A percentile compares a stretch with the other conserved stretches of the same genome.
Evolutionary conservation across 2,329 filamentous ascomycete species (phyloP).

Genomic region (Colletotrichum chlorophyti): DNA sequence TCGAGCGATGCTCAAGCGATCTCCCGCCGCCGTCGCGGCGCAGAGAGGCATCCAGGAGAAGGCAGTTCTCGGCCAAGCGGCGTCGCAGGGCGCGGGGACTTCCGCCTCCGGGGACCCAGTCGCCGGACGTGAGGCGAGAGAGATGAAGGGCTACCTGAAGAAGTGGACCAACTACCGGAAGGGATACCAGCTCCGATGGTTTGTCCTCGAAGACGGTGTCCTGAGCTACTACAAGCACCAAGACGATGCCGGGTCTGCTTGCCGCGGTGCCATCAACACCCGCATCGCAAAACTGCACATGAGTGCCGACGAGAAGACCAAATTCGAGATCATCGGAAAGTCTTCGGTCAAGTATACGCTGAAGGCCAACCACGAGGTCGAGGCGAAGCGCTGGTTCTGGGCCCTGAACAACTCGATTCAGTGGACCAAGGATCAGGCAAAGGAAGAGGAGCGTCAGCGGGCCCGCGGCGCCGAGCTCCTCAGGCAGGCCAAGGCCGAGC

Average conservation of each 20-base stretch:
- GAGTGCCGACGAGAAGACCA: slow-evolving; percentile 96
- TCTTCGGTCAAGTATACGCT: slow-evolving; percentile 98
- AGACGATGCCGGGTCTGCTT: slow-evolving; percentile 94
- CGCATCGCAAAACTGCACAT: slow-evolving; percentile 93
- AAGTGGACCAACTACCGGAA: slow-evolving; percentile 99
- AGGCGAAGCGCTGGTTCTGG: slow-evolving; percentile 99
- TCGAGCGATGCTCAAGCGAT: slow-evolving; percentile 87
- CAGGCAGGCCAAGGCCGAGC: slow-evolving; percentile 80
- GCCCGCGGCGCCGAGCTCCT: slow-evolving; percentile 78
- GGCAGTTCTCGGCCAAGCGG: slow-evolving; percentile 83
- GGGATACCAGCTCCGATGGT: slow-evolving; percentile 97
- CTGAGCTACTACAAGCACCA: slow-evolving; percentile 99
- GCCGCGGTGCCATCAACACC: slow-evolving; percentile 98
- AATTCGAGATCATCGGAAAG: slow-evolving; percentile 97
- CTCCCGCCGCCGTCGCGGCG: slow-evolving; percentile 90
- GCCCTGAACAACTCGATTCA: slow-evolving; percentile 98
- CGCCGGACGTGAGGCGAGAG: slow-evolving; percentile 84
- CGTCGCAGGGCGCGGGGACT: slow-evolving; percentile 60
- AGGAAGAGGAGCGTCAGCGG: slow-evolving; percentile 82
- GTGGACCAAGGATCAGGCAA: slow-evolving; percentile 96
- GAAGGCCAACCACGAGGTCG: slow-evolving; percentile 97
- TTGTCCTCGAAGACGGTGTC: slow-evolving; percentile 96
- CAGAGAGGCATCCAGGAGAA: slow-evolving; percentile 97
- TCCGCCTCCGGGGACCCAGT: slow-evolving; percentile 64
- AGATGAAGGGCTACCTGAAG: slow-evolving; percentile 98